Conservation (phyloP, 352 stramenopile genomes). For the Globisporangium sylvaticum region DNA sequence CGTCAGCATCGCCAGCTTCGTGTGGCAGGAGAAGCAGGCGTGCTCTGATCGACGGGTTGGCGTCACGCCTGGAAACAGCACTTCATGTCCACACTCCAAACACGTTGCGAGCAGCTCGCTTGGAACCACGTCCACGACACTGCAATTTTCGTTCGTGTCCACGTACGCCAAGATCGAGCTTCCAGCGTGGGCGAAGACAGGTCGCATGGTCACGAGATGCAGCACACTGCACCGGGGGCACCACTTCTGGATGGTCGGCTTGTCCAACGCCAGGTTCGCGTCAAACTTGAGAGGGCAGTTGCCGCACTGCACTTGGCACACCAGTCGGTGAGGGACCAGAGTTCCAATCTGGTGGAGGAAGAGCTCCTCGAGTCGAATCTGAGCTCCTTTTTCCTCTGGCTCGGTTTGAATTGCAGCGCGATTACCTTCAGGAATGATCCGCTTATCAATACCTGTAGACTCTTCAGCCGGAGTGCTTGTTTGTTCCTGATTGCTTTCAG, state of each 20-base stretch:
- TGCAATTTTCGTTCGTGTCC: conserved; percentile 65
- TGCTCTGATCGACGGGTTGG: conserved; percentile 58
- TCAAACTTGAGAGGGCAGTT: conserved; percentile 80
- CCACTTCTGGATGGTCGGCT: conserved; percentile 58
- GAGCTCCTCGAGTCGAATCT: conserved; percentile 58
- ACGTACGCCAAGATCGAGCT: conserved; percentile 67
- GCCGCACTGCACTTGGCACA: conserved; percentile 62
- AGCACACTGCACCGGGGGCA: conserved; percentile 75
- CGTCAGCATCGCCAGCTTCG: conserved; percentile 64
- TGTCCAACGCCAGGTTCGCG: conserved; percentile 41
- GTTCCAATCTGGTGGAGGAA: conserved; percentile 80
- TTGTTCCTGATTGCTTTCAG: not conserved
- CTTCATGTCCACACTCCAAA: conserved; percentile 61
- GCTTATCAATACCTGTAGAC: conserved; percentile 23
- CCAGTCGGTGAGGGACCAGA: conserved; percentile 55
- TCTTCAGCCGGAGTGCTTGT: conserved; percentile 11
- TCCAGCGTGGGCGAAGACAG: conserved; percentile 64
- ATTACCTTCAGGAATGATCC: conserved; percentile 43
- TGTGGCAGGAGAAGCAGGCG: conserved; percentile 70
- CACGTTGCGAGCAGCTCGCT: conserved; percentile 73
- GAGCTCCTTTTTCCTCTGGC: conserved; percentile 41
- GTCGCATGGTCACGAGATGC: conserved; percentile 58
- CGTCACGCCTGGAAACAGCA: conserved; percentile 45
- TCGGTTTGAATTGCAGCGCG: conserved; percentile 57
- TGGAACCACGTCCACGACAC: conserved; percentile 60